These are phyloP conservation scores for Aspergillus sp. DNA, from an alignment of 2,329 filamentous ascomycete genomes.

Conservation along the genomic window DNA sequence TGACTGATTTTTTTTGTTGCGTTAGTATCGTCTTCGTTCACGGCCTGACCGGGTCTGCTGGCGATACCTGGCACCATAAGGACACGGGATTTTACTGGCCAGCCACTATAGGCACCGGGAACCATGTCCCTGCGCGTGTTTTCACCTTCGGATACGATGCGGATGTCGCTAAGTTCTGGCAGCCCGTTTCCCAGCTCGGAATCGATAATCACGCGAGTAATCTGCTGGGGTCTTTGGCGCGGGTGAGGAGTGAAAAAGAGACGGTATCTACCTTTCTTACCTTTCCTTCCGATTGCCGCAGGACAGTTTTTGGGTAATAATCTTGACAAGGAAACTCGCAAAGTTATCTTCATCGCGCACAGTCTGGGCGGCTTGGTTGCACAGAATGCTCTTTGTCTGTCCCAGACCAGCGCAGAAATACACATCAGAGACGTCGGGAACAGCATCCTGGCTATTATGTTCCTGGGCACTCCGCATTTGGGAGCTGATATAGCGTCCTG, in stretches of 20 bases:
- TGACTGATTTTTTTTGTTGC: too few relatives aligned
- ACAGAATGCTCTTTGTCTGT: slow-evolving; percentile 37
- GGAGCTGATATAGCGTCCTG: slow-evolving; percentile 35
- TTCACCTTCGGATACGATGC: not conserved
- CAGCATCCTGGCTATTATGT: slow-evolving; percentile 32
- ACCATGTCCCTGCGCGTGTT: not conserved
- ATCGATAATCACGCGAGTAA: slow-evolving; percentile 26
- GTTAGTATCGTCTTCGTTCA: not conserved
- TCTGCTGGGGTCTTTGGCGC: slow-evolving; percentile 39
- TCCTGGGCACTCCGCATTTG: slow-evolving; percentile 40
- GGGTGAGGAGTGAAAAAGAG: not conserved
- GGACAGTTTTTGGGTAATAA: not conserved
- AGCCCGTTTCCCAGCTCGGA: not conserved
- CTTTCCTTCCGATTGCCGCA: not conserved
- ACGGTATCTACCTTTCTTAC: slow-evolving; percentile 16
- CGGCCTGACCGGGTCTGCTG: not conserved
- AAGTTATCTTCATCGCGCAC: slow-evolving; percentile 29
- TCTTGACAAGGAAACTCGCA: slow-evolving; percentile 3
- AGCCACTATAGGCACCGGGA: not conserved
- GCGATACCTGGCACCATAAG: not conserved
- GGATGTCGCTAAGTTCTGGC: not conserved
- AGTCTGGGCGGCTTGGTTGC: slow-evolving; percentile 33
- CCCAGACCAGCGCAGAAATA: slow-evolving; percentile 29
- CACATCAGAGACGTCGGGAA: slow-evolving; percentile 32
- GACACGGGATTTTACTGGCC: not conserved